These are phyloP conservation scores for Akebia trifoliata DNA, from an alignment of 164 flowering plant species.

Conservation along the genomic window DNA sequence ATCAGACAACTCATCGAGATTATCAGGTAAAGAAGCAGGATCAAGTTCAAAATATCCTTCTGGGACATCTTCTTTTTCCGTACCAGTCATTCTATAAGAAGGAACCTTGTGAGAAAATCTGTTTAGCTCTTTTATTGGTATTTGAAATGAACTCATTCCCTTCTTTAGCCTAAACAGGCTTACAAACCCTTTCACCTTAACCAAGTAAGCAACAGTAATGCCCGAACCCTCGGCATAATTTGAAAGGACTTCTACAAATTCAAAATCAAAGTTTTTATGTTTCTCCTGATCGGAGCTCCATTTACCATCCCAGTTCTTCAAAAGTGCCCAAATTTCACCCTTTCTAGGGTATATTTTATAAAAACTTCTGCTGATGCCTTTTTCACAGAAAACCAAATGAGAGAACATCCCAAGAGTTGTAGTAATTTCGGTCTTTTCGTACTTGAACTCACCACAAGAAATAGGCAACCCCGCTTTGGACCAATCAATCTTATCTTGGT, in stretches of 20 bases:
- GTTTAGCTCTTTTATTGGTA: constrained; percentile 30
- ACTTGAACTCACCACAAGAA: constrained; percentile 56
- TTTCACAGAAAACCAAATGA: constrained; percentile 38
- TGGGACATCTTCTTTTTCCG: constrained; percentile 47
- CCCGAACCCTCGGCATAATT: constrained; percentile 40
- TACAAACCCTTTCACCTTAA: constrained; percentile 47
- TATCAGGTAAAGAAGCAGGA: constrained; percentile 51
- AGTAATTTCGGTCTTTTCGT: constrained; percentile 27
- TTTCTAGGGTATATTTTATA: constrained; percentile 45
- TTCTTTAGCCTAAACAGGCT: constrained; percentile 40
- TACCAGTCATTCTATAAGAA: constrained; percentile 36
- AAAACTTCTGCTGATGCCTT: constrained; percentile 13
- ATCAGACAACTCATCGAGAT: constrained; percentile 8
- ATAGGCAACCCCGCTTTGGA: constrained; percentile 36
- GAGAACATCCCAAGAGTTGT: constrained; percentile 49
- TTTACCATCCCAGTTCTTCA: constrained; percentile 52
- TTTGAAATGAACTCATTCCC: constrained; percentile 15
- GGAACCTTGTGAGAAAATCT: constrained; percentile 60
- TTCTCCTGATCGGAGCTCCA: constrained; percentile 32
- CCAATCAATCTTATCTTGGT: constrained; percentile 38
- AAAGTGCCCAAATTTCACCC: constrained; percentile 77
- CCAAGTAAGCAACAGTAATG: constrained; percentile 39
- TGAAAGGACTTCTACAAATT: constrained; percentile 57
- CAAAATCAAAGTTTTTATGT: constrained; percentile 29
- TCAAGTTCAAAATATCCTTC: constrained; percentile 58